Percentiles rank a stretch among this genome's conserved stretches.
phyloP scores from a whole-genome alignment of 148 eudicot species.

The Dysphania ambrosioides region DNA sequence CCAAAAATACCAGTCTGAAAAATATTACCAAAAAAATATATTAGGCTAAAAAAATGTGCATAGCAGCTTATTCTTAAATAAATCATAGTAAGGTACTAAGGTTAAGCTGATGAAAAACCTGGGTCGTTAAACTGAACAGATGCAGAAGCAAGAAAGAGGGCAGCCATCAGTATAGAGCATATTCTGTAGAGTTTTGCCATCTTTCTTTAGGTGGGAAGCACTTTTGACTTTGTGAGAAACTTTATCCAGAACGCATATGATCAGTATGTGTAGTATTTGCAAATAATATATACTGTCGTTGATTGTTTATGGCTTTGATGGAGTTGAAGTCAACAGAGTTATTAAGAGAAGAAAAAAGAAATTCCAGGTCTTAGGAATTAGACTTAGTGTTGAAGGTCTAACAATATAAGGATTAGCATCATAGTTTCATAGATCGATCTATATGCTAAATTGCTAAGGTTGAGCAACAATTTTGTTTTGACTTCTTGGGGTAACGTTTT shows the following conservation, averaged over 20 bases:
- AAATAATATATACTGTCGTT: not conserved
- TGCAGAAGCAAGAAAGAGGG: constrained; percentile 52
- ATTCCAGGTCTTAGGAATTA: too few species aligned
- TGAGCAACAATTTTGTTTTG: too few species aligned
- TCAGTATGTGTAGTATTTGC: not conserved
- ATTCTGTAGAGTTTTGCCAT: constrained; percentile 27
- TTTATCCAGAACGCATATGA: not conserved
- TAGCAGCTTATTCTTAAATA: not conserved
- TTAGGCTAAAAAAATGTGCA: too few species aligned
- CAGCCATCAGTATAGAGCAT: constrained; percentile 56
- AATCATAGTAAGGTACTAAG: not conserved
- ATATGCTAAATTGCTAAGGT: too few species aligned
- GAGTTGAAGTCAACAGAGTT: not conserved
- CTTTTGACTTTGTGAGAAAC: not conserved
- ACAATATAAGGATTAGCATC: too few species aligned
- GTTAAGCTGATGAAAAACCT: constrained; percentile 23
- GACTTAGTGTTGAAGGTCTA: too few species aligned
- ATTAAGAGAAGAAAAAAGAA: too few species aligned
- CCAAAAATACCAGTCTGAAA: constrained; percentile 68
- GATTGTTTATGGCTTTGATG: not conserved
- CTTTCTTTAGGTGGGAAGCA: not conserved
- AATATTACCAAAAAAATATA: not conserved
- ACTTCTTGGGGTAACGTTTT: too few species aligned
- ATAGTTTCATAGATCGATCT: too few species aligned
- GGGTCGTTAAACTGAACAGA: constrained; percentile 52